Conservation (phyloP, 768 basidiomycete genomes). For the Cubamyces lactineus region DNA sequence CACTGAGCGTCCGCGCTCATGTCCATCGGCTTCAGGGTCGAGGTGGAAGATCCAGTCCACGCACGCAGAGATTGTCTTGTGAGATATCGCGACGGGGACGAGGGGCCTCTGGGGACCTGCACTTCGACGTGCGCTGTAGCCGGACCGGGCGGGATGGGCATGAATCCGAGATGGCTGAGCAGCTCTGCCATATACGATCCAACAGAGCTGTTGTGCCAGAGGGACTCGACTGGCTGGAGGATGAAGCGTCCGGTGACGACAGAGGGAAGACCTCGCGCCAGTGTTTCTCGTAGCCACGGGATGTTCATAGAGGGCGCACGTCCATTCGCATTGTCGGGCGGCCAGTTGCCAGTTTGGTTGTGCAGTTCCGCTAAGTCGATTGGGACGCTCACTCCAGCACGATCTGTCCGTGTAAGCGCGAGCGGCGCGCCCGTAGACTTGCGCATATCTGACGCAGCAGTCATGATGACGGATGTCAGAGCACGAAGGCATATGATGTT, state of each 20-base stretch:
- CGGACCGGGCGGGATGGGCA: conserved; percentile 21
- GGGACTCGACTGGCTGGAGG: conserved; percentile 12
- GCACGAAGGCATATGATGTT: neutral
- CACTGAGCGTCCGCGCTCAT: conserved; percentile 18
- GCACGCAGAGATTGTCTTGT: neutral
- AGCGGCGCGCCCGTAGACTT: neutral
- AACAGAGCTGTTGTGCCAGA: conserved; percentile 23
- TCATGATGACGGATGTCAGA: neutral
- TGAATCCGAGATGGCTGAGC: conserved; percentile 47
- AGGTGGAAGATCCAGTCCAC: too few relatives aligned
- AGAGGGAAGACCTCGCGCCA: conserved; percentile 31
- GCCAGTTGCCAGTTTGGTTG: neutral
- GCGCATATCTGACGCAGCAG: neutral
- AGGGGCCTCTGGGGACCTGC: too few relatives aligned
- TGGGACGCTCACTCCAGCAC: neutral
- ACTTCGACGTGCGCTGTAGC: neutral
- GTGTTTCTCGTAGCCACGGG: conserved; percentile 38
- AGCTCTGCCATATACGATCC: conserved; percentile 45
- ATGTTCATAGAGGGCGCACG: conserved; percentile 32
- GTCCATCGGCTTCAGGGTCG: neutral
- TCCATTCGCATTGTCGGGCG: neutral
- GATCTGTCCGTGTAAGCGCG: neutral
- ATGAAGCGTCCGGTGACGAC: conserved; percentile 27
- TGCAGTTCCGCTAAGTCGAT: neutral
- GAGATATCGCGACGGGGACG: neutral